A percentile compares a stretch with the other conserved stretches of the same genome.
phyloP scores from a whole-genome alignment of 352 stramenopile genomes.

The Globisporangium spiculum region DNA sequence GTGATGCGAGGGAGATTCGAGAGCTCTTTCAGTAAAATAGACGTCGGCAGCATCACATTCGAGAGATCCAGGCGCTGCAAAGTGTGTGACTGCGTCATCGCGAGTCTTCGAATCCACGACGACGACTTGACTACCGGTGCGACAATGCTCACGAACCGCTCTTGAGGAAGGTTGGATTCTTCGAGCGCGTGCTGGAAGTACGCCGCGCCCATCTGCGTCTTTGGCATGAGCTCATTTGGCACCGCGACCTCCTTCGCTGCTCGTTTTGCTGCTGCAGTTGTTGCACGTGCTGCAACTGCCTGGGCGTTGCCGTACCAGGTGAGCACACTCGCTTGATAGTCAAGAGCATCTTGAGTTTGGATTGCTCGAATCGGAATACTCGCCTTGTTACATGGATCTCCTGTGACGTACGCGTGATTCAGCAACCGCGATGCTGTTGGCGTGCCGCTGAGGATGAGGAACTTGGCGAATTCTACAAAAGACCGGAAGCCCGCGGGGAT shows the following conservation, averaged over 20 bases:
- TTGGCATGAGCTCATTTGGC: constrained; percentile 33
- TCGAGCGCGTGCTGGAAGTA: constrained; percentile 53
- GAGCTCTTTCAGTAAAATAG: constrained; percentile 62
- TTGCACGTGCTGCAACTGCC: constrained; percentile 12
- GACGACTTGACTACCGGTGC: constrained; percentile 47
- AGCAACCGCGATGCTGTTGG: constrained; percentile 41
- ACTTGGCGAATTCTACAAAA: constrained; percentile 72
- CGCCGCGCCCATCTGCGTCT: constrained; percentile 34
- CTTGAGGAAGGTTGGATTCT: constrained; percentile 37
- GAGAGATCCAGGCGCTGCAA: constrained; percentile 70
- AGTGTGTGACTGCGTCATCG: constrained; percentile 45
- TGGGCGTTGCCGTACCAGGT: constrained; percentile 30
- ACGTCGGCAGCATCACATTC: constrained; percentile 45
- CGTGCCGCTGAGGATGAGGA: constrained; percentile 37
- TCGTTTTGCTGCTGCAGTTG: constrained; percentile 10
- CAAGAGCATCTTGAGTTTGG: constrained; percentile 6
- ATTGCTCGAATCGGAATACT: constrained; percentile 9
- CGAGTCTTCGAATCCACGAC: constrained; percentile 62
- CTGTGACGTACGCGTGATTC: constrained; percentile 46
- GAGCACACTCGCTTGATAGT: constrained; percentile 22
- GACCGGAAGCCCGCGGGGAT: constrained; percentile 43
- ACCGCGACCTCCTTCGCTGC: not conserved
- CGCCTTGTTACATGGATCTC: not conserved
- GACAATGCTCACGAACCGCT: constrained; percentile 69
- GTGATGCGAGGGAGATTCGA: constrained; percentile 47